These are phyloP conservation scores for Panicum hallii DNA, from an alignment of 202 grass and related monocot genomes.

Conservation along the genomic window DNA sequence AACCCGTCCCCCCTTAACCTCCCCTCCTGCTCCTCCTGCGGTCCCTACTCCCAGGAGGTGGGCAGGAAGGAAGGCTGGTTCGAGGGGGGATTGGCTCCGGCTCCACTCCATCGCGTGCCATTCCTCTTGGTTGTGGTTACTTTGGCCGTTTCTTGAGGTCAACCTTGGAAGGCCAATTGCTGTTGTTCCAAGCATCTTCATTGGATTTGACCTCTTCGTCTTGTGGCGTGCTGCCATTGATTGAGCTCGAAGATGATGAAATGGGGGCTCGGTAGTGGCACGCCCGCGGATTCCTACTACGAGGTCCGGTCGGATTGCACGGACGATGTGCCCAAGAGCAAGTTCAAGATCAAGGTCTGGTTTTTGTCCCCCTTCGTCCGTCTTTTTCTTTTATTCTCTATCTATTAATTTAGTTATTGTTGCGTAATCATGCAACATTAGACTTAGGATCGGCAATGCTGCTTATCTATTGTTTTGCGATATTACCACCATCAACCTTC, in stretches of 20 bases:
- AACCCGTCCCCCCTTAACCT: slow-evolving; percentile 52
- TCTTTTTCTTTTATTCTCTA: slow-evolving; percentile 1
- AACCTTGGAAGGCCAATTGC: slow-evolving; percentile 31
- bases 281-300: slow-evolving; percentile 88
- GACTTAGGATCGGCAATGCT: background rate
- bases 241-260: slow-evolving; percentile 53
- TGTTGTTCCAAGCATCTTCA: slow-evolving; percentile 4
- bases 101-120: slow-evolving; percentile 25
- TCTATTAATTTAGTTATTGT: background rate
- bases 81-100: slow-evolving; percentile 43
- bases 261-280: slow-evolving; percentile 69
- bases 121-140: background rate
- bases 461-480: background rate
- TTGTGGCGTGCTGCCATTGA: slow-evolving; percentile 19
- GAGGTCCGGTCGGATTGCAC: slow-evolving; percentile 85
- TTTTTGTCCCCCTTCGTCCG: background rate
- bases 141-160: slow-evolving; percentile 9
- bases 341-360: slow-evolving; percentile 96
- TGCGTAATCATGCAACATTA: background rate
- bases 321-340: slow-evolving; percentile 87
- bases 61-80: slow-evolving; percentile 28
- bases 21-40: slow-evolving; percentile 45
- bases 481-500: background rate
- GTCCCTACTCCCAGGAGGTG: slow-evolving; percentile 48
- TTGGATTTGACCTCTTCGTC: slow-evolving; percentile 19